Evolutionary conservation across 1,284 basidiomycete species (phyloP).

Genomic region (Xerocomus subilludens): DNA sequence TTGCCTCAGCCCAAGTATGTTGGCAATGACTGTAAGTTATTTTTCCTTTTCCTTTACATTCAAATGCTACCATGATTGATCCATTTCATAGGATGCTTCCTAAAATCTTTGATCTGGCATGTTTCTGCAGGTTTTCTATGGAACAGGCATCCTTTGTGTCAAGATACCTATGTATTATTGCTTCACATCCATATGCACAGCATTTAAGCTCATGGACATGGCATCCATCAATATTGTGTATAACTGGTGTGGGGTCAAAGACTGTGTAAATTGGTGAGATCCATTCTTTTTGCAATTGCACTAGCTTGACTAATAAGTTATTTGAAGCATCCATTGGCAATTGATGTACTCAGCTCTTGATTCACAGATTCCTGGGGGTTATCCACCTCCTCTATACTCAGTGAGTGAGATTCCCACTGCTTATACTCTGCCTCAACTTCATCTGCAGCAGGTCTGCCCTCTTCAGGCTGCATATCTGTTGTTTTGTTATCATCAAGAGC

Average conservation of each 20-base stretch:
- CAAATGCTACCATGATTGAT: background rate
- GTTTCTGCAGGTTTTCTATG: background rate
- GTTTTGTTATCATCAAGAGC: too few species aligned
- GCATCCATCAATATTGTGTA: background rate
- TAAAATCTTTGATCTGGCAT: too few species aligned
- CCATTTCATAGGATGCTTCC: too few species aligned
- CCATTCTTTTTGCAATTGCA: background rate
- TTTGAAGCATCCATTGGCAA: too few species aligned
- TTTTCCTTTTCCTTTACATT: background rate
- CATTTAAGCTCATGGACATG: background rate
- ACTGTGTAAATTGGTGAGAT: background rate
- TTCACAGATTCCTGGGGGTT: too few species aligned
- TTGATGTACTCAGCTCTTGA: too few species aligned
- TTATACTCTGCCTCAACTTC: too few species aligned
- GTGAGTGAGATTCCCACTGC: too few species aligned
- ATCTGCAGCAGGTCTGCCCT: too few species aligned
- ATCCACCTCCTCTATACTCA: too few species aligned
- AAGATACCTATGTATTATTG: background rate
- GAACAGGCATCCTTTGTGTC: background rate
- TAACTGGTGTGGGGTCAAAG: background rate
- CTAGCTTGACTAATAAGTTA: too few species aligned
- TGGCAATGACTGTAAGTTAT: background rate
- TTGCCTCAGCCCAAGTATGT: background rate
- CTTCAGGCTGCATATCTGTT: too few species aligned
- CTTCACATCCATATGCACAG: background rate